These are phyloP conservation scores for Cordyceps farinosa DNA, from an alignment of 2,329 filamentous ascomycete genomes.

Conservation along the genomic window DNA sequence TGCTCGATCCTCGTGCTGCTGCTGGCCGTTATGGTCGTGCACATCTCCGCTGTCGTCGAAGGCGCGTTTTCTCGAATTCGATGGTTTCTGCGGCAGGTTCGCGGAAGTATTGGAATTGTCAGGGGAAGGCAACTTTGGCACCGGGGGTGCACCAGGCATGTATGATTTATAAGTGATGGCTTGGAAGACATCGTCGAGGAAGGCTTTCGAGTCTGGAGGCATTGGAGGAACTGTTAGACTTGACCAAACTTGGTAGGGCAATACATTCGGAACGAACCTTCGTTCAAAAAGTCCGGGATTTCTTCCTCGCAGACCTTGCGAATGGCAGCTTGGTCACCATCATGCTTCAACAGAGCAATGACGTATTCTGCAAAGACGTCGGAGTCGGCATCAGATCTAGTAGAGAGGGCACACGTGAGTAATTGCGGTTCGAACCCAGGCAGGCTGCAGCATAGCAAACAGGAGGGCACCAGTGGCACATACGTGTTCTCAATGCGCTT, in stretches of 20 bases:
- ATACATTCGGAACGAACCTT: slow-evolving; percentile 40
- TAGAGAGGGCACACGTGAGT: slow-evolving; percentile 16
- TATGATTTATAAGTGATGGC: slow-evolving; percentile 62
- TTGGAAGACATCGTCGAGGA: slow-evolving; percentile 69
- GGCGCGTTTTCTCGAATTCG: slow-evolving; percentile 33
- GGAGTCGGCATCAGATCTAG: slow-evolving; percentile 72
- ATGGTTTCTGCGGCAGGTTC: slow-evolving; percentile 20
- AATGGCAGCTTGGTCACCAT: slow-evolving; percentile 62
- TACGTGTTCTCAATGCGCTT: slow-evolving; percentile 73
- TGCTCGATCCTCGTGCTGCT: slow-evolving; percentile 38
- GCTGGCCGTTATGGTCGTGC: slow-evolving; percentile 21
- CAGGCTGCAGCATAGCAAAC: slow-evolving; percentile 9
- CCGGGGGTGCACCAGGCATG: slow-evolving; percentile 49
- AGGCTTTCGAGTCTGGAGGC: slow-evolving; percentile 40
- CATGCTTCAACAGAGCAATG: slow-evolving; percentile 69
- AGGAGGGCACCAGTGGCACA: slow-evolving; percentile 29
- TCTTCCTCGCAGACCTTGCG: slow-evolving; percentile 66
- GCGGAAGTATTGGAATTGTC: slow-evolving; percentile 12
- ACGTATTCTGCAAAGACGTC: slow-evolving; percentile 83
- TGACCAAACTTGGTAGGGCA: neutral
- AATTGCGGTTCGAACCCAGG: neutral
- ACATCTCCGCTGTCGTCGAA: slow-evolving; percentile 30
- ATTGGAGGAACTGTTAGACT: neutral
- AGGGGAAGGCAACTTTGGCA: slow-evolving; percentile 28
- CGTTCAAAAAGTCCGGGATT: slow-evolving; percentile 71